A percentile compares a stretch with the other conserved stretches of the same genome.
phyloP scores from a whole-genome alignment of 495 filamentous ascomycete genomes.

The Penicillium tannophilum region DNA sequence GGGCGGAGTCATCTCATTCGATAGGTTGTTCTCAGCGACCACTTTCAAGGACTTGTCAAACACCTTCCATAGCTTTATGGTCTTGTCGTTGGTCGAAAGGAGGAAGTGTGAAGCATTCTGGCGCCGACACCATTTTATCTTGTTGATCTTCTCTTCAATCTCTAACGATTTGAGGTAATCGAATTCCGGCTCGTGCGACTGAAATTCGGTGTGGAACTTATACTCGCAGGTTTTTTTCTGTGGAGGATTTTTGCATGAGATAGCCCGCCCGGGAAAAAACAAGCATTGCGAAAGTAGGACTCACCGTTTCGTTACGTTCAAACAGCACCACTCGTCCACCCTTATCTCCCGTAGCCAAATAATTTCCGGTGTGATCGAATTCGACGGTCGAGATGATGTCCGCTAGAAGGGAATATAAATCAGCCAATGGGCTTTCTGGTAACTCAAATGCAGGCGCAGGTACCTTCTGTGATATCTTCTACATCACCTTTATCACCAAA shows the following conservation, averaged over 20 bases:
- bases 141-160: conserved; percentile 99
- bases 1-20: conserved; percentile 85
- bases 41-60: conserved; percentile 99
- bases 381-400: conserved; percentile 99
- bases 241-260: conserved; percentile 1
- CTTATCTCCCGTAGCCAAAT: conserved; percentile 96
- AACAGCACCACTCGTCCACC: conserved; percentile 95
- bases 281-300: conserved; percentile 3
- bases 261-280: background rate
- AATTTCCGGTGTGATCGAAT: conserved; percentile 98
- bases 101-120: conserved; percentile 99
- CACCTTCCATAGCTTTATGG: conserved; percentile 99
- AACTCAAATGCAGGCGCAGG: conserved; percentile 15
- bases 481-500: conserved; percentile 99
- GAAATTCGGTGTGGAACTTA: conserved; percentile 99
- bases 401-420: conserved; percentile 52
- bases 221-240: conserved; percentile 99
- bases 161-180: conserved; percentile 99
- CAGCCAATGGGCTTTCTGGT: conserved; percentile 13
- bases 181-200: conserved; percentile 99
- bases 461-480: conserved; percentile 99
- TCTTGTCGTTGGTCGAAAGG: conserved; percentile 98
- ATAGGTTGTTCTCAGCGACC: conserved; percentile 97
- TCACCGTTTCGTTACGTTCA: conserved; percentile 94
- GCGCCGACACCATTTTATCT: conserved; percentile 99